These are phyloP conservation scores for Globisporangium alternatum DNA, from an alignment of 352 stramenopile species.

Conservation along the genomic window DNA sequence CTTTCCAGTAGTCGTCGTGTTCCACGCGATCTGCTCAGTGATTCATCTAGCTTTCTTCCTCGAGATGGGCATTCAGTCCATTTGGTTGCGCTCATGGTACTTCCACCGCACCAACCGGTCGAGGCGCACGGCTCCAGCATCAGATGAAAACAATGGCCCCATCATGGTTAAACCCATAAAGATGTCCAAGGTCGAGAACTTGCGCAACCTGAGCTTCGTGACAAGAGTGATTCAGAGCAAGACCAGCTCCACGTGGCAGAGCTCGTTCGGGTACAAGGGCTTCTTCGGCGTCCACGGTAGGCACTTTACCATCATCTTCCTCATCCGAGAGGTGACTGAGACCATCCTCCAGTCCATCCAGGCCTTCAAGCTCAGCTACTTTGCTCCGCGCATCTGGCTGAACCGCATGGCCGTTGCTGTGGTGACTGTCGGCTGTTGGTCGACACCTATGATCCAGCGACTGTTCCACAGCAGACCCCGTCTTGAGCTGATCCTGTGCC, in stretches of 20 bases:
- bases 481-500: slow-evolving; percentile 27
- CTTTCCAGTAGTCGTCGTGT: slow-evolving; percentile 15
- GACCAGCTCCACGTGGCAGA: slow-evolving; percentile 4
- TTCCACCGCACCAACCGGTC: slow-evolving; percentile 12
- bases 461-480: slow-evolving; percentile 14
- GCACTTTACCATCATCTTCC: slow-evolving; percentile 21
- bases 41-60: slow-evolving; percentile 15
- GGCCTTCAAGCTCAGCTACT: slow-evolving; percentile 23
- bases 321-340: slow-evolving; percentile 15
- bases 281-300: slow-evolving; percentile 20
- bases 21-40: slow-evolving; percentile 14
- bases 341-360: slow-evolving; percentile 22
- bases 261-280: slow-evolving; percentile 14
- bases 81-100: slow-evolving; percentile 2
- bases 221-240: not conserved
- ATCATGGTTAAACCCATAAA: not conserved
- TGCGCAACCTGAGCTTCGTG: not conserved
- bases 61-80: slow-evolving; percentile 17
- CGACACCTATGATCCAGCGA: slow-evolving; percentile 26
- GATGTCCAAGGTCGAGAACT: not conserved
- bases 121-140: not conserved
- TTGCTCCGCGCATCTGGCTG: slow-evolving; percentile 19
- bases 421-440: slow-evolving; percentile 38
- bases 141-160: no score
- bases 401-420: slow-evolving; percentile 24